phyloP scores from a whole-genome alignment of 176 grass and related monocot genomes.

The Thalia dealbata region DNA sequence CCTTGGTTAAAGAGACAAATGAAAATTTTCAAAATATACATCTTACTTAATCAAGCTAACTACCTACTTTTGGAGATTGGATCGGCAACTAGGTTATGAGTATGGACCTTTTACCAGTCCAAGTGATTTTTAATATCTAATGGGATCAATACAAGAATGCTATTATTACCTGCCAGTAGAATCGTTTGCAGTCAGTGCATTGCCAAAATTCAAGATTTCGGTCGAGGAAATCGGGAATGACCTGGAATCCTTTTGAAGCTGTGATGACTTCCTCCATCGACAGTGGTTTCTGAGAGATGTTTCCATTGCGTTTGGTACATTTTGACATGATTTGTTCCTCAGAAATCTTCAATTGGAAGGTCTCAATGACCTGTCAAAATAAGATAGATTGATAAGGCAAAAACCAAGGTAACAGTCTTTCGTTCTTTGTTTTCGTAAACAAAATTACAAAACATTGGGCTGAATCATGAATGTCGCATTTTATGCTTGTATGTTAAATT shows the following conservation, averaged over 20 bases:
- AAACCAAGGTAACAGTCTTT: constrained; percentile 6
- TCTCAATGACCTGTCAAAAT: constrained; percentile 65
- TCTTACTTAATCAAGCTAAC: not conserved
- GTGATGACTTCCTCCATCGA: constrained; percentile 68
- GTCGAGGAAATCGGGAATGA: constrained; percentile 73
- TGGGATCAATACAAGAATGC: not conserved
- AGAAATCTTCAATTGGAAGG: constrained; percentile 80
- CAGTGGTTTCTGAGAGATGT: constrained; percentile 87
- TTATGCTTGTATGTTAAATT: not conserved
- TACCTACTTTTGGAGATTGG: not conserved
- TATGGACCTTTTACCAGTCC: no score
- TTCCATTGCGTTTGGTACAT: constrained; percentile 97
- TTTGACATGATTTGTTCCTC: constrained; percentile 82
- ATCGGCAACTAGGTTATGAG: not conserved
- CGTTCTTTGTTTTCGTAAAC: not conserved
- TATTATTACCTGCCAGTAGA: constrained; percentile 88
- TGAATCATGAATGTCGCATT: not conserved
- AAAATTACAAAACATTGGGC: not conserved
- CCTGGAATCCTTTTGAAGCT: constrained; percentile 89
- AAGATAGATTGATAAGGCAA: not conserved
- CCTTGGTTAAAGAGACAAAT: no score
- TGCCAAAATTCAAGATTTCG: constrained; percentile 95
- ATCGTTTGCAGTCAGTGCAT: constrained; percentile 76
- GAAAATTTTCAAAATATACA: not conserved
- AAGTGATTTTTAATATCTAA: not conserved